Evolutionary conservation across 2,329 filamentous ascomycete genomes (phyloP), one percentile per base, ranked within the genome.

Genomic region (Zymoseptoria pseudotritici): DNA sequence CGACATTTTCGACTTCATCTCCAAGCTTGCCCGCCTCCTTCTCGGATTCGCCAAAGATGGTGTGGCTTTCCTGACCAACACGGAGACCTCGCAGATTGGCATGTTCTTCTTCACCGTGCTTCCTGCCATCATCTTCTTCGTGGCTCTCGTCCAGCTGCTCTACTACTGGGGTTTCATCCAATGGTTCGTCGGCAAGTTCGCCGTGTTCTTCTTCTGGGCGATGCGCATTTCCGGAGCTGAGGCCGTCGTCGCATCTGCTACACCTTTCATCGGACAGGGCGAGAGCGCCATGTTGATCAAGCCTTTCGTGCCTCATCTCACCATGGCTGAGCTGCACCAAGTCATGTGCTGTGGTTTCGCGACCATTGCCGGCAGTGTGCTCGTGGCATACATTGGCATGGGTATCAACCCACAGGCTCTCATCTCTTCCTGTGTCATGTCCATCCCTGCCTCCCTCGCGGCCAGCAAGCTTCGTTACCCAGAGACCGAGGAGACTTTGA

Each of bases 101-200:
- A 91, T 82, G 83, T 96, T 96, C 82, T 80, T 96, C 64, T 81
- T 88, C 55, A 79, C 81, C 55, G 91, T 96, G 63, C 82, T 95
- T n/a, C 91, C 92, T 0, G 86, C 92, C 69, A 95, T 97, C 76
- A 90, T 96, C 78, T 97, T 96, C 84, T 96, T 97, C 84, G 89
- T 96, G 60, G 86, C 91, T 1, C 80, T 96, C n/a, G 90, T 96
- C 24, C 89, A 95, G 75, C 83, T 96, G 46, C 76, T 95, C 51
- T 95, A 90, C 79, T 88, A 92, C 79, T 81, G 86, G 67, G 89
- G 88, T 2, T 80, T 91, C 64, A 78, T 96, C 57, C 91, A 96
- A 76, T 96, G 92, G 91, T 90, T 92, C 76, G 85, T 96, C 70
- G 80, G 81, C 67, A 96, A 96, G 76, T 90, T 94, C 68, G 91